A percentile compares a stretch with the other conserved stretches of the same genome.
Conservation (phyloP, 345 rosid genomes). For the Kandelia obovata region DNA sequence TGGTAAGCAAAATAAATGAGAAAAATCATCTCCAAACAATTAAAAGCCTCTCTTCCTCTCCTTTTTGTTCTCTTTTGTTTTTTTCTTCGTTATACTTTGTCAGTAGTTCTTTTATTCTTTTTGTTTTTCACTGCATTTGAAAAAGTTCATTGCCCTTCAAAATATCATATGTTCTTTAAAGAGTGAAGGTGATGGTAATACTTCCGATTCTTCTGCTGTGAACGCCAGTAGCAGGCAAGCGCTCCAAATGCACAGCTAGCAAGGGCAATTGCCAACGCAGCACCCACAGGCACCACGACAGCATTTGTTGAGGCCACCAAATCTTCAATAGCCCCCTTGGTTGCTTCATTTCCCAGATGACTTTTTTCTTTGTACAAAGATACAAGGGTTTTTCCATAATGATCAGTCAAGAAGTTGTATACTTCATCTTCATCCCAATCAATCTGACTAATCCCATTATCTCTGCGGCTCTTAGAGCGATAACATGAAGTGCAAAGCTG, state of each 20-base stretch:
- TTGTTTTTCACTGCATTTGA: constrained; percentile 20
- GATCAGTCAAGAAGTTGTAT: constrained; percentile 60
- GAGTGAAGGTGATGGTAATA: constrained; percentile 79
- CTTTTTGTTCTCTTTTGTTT: neutral
- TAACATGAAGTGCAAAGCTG: constrained; percentile 83
- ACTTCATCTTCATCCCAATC: constrained; percentile 77
- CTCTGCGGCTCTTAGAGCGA: constrained; percentile 30
- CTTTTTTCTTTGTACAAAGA: constrained; percentile 62
- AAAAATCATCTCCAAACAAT: constrained; percentile 22
- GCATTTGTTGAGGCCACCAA: constrained; percentile 60
- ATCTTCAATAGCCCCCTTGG: constrained; percentile 46
- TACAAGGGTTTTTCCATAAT: constrained; percentile 65
- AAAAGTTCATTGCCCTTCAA: constrained; percentile 37
- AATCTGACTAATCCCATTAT: constrained; percentile 23
- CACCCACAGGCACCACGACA: constrained; percentile 84
- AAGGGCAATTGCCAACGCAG: constrained; percentile 92
- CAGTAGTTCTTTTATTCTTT: neutral
- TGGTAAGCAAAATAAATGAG: constrained; percentile 44
- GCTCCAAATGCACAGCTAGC: constrained; percentile 98
- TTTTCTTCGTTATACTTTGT: neutral
- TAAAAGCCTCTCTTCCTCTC: constrained; percentile 28
- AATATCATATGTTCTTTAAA: constrained; percentile 72
- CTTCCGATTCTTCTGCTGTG: constrained; percentile 94
- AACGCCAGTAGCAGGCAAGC: constrained; percentile 95
- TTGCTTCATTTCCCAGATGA: constrained; percentile 30